These are phyloP conservation scores for Populus alba DNA, from an alignment of 345 rosid species.

Conservation along the genomic window DNA sequence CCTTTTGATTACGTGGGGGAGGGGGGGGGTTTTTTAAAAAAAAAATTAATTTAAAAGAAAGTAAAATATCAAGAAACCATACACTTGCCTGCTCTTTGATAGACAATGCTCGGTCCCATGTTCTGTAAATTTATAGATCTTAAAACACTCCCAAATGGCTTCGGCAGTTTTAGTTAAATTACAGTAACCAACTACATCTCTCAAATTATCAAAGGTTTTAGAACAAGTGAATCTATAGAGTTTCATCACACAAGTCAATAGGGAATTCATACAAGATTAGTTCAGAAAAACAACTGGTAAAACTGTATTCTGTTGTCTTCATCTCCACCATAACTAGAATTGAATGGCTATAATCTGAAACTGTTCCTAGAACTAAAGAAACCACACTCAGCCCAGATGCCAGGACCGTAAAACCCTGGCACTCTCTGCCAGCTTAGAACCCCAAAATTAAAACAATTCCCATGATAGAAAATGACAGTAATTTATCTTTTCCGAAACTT, in stretches of 20 bases:
- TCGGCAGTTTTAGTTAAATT: neutral
- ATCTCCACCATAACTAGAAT: neutral
- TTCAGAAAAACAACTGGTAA: neutral
- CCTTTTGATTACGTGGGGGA: no score
- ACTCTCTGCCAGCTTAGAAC: neutral
- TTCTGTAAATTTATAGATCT: neutral
- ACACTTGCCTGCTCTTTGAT: no score
- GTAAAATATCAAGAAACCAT: no score
- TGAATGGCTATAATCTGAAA: neutral
- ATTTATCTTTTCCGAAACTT: conserved; percentile 22
- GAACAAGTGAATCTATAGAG: neutral
- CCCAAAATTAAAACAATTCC: neutral
- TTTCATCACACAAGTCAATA: neutral
- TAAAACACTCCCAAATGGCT: neutral
- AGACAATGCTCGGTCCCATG: no score
- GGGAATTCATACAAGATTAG: neutral
- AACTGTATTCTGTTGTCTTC: neutral
- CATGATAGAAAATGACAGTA: no score
- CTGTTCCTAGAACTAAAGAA: neutral
- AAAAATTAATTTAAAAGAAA: no score
- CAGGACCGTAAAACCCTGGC: neutral
- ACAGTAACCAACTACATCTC: no score
- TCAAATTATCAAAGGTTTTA: neutral
- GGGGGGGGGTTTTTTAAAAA: no score
- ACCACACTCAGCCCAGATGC: neutral